Percentiles rank a stretch among this genome's conserved stretches.
Evolutionary conservation across 495 filamentous ascomycete genomes (phyloP).

Genomic region (Staphylotrichum longicolle): DNA sequence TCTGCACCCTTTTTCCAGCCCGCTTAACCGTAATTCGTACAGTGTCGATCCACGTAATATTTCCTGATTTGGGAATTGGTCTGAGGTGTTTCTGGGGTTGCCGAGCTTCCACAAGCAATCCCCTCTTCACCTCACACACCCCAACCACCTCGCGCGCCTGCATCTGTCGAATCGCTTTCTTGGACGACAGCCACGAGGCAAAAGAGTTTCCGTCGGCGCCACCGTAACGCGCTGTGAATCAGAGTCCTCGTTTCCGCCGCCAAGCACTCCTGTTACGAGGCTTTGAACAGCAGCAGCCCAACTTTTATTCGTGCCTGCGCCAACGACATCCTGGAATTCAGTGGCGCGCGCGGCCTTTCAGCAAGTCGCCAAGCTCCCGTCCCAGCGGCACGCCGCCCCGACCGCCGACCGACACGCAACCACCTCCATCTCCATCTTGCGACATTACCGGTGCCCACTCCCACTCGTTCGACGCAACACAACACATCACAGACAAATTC

Average conservation of each 20-base stretch:
- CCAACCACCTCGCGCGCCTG: neutral
- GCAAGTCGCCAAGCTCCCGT: conserved; percentile 9
- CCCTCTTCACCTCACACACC: neutral
- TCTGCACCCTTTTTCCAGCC: neutral
- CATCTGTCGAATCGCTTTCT: too few relatives aligned
- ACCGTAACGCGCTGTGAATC: too few relatives aligned
- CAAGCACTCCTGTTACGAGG: too few relatives aligned
- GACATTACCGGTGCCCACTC: conserved; percentile 16
- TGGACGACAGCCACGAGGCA: too few relatives aligned
- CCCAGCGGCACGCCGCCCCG: conserved; percentile 14
- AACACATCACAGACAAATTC: conserved; percentile 14
- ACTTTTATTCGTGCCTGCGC: too few relatives aligned
- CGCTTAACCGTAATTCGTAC: conserved; percentile 2
- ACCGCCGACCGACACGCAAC: conserved; percentile 13
- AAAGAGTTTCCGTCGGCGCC: too few relatives aligned
- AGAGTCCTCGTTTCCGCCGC: too few relatives aligned
- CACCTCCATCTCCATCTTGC: conserved; percentile 13
- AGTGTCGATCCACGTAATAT: conserved; percentile 16
- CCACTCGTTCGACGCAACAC: neutral
- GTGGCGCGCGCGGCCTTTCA: conserved; percentile 11
- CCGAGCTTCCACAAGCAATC: neutral
- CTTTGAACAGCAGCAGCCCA: neutral
- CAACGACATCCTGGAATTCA: too few relatives aligned
- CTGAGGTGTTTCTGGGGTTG: neutral
- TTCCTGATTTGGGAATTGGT: neutral